Percentiles rank a stretch among this genome's conserved stretches.
Conservation (phyloP, 2,329 filamentous ascomycete species). For the Macrophomina phaseolina region DNA sequence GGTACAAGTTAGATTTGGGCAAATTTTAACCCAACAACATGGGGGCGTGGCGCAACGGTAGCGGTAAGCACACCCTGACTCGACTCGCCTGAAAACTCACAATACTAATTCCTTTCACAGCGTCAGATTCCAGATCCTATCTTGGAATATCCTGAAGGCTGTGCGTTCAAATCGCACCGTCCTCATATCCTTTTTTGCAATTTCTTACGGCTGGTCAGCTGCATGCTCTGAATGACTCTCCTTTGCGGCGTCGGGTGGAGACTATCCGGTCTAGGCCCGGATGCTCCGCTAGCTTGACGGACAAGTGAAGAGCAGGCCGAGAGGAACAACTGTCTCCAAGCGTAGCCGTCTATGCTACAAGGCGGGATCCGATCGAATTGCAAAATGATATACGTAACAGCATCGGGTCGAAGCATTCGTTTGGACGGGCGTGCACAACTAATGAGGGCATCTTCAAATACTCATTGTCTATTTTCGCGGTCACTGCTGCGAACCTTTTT, state of each 20-base stretch:
- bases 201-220: background rate
- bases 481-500: no score
- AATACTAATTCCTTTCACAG: slow-evolving; percentile 7
- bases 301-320: background rate
- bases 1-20: background rate
- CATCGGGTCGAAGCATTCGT: no score
- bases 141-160: slow-evolving; percentile 18
- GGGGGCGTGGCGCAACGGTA: slow-evolving; percentile 22
- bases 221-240: background rate
- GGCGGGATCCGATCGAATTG: no score
- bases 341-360: no score
- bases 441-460: no score
- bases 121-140: slow-evolving; percentile 22
- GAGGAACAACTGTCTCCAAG: background rate
- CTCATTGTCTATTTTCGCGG: no score
- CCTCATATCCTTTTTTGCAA: slow-evolving; percentile 6
- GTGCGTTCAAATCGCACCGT: slow-evolving; percentile 19
- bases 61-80: background rate
- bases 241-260: background rate
- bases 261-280: background rate
- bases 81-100: background rate
- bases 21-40: background rate
- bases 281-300: background rate
- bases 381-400: no score
- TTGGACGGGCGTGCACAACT: no score